phyloP scores from a whole-genome alignment of 2,329 filamentous ascomycete species.

The Aspergillus tanneri region DNA sequence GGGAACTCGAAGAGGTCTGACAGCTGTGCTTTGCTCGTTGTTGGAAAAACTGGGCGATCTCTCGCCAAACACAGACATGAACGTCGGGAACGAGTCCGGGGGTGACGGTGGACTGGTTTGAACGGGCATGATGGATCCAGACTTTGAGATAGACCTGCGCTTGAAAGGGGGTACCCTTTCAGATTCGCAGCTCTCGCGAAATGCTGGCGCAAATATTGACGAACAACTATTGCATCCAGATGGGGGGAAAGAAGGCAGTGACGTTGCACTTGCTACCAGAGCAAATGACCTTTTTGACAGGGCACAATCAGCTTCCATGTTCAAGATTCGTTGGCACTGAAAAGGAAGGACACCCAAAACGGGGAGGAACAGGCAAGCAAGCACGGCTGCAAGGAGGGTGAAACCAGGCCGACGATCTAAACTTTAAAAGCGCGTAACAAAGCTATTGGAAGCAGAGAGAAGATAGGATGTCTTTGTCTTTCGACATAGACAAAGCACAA shows the following conservation, averaged over 20 bases:
- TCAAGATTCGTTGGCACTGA: conserved; percentile 14
- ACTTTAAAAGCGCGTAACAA: conserved; percentile 17
- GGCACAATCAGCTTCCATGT: conserved; percentile 31
- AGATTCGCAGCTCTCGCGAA: conserved; percentile 27
- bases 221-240: conserved; percentile 30
- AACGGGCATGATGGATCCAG: conserved; percentile 38
- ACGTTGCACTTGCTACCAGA: conserved; percentile 42
- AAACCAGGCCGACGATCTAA: conserved; percentile 27
- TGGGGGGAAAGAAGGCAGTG: conserved; percentile 24
- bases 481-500: conserved; percentile 6
- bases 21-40: conserved; percentile 27
- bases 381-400: conserved; percentile 31
- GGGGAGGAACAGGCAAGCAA: conserved; percentile 22
- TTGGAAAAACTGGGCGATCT: conserved; percentile 25
- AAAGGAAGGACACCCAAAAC: conserved; percentile 15
- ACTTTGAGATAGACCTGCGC: conserved; percentile 26
- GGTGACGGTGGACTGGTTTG: conserved; percentile 42
- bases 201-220: conserved; percentile 23
- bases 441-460: conserved; percentile 16
- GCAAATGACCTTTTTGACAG: conserved; percentile 40
- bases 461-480: conserved; percentile 5
- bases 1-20: conserved; percentile 29
- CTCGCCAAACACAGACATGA: conserved; percentile 54
- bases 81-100: conserved; percentile 51
- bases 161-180: conserved; percentile 33